These are phyloP conservation scores for Fraxinus americana DNA, from an alignment of 257 asterid genomes.

Conservation along the genomic window DNA sequence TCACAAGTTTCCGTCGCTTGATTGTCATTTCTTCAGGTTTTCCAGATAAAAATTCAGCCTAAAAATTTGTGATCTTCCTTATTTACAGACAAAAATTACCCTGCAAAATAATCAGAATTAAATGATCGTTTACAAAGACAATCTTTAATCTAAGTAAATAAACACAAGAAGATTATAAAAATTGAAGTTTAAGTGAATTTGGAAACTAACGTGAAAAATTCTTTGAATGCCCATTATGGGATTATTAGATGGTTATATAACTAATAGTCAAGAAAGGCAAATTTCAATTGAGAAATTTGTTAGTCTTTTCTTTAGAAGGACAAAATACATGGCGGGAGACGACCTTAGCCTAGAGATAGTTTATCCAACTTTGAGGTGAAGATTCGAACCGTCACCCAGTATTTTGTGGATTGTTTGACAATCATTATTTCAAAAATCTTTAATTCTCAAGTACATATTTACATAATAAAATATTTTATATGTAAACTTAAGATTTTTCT, in stretches of 20 bases:
- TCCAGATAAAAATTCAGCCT: conserved; percentile 4
- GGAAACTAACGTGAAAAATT: neutral
- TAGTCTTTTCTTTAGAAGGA: conserved; percentile 10
- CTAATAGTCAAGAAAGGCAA: conserved; percentile 14
- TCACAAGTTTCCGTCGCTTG: conserved; percentile 28
- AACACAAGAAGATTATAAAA: neutral
- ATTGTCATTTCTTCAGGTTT: conserved; percentile 24
- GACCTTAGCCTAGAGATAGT: too few species aligned
- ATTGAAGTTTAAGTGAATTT: neutral
- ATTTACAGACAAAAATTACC: neutral
- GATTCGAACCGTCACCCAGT: too few species aligned
- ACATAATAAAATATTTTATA: too few species aligned
- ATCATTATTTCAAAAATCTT: too few species aligned
- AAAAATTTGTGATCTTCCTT: neutral
- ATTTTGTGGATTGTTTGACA: too few species aligned
- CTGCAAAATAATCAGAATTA: neutral
- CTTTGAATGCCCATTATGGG: neutral
- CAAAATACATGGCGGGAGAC: conserved; percentile 19
- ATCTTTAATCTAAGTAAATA: too few species aligned
- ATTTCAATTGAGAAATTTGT: conserved; percentile 9
- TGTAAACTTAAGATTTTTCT: too few species aligned
- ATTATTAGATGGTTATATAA: neutral
- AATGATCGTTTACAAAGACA: neutral
- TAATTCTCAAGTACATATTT: too few species aligned
- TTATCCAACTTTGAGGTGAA: too few species aligned